These are phyloP conservation scores for Phialophora macrospora DNA, from an alignment of 2,329 filamentous ascomycete species.

Conservation along the genomic window DNA sequence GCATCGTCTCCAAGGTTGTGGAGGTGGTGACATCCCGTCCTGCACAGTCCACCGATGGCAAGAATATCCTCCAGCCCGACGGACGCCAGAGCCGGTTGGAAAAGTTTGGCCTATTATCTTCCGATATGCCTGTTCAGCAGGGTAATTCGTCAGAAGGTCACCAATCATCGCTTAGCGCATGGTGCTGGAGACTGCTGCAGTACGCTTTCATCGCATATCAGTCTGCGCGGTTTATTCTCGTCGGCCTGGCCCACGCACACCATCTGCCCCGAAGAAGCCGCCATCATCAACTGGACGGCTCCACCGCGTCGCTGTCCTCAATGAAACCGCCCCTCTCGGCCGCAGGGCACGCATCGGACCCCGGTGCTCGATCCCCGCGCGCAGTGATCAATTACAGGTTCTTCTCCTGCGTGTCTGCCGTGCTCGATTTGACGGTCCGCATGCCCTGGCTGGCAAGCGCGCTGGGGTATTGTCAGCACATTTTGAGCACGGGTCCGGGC, in stretches of 20 bases:
- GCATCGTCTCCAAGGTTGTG: slow-evolving; percentile 74
- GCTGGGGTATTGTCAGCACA: slow-evolving; percentile 76
- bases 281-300: slow-evolving; percentile 29
- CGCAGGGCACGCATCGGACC: slow-evolving; percentile 31
- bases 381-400: slow-evolving; percentile 77
- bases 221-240: slow-evolving; percentile 67
- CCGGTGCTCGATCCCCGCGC: slow-evolving; percentile 47
- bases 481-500: slow-evolving; percentile 74
- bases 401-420: slow-evolving; percentile 73
- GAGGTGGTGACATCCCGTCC: slow-evolving; percentile 49
- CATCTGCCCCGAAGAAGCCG: slow-evolving; percentile 35
- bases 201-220: slow-evolving; percentile 60
- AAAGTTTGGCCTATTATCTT: slow-evolving; percentile 61
- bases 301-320: slow-evolving; percentile 25
- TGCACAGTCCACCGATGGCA: slow-evolving; percentile 18
- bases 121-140: slow-evolving; percentile 32
- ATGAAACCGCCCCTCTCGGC: slow-evolving; percentile 19
- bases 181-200: slow-evolving; percentile 60
- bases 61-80: slow-evolving; percentile 40
- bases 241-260: slow-evolving; percentile 33
- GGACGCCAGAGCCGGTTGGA: slow-evolving; percentile 54
- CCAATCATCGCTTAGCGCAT: slow-evolving; percentile 47
- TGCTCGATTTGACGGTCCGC: slow-evolving; percentile 74
- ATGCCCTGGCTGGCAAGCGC: slow-evolving; percentile 90
- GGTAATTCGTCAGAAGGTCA: slow-evolving; percentile 39